Percentiles rank a stretch among this genome's conserved stretches.
These are phyloP conservation scores for Solanum boliviense DNA, from an alignment of 257 asterid genomes.

Conservation along the genomic window DNA sequence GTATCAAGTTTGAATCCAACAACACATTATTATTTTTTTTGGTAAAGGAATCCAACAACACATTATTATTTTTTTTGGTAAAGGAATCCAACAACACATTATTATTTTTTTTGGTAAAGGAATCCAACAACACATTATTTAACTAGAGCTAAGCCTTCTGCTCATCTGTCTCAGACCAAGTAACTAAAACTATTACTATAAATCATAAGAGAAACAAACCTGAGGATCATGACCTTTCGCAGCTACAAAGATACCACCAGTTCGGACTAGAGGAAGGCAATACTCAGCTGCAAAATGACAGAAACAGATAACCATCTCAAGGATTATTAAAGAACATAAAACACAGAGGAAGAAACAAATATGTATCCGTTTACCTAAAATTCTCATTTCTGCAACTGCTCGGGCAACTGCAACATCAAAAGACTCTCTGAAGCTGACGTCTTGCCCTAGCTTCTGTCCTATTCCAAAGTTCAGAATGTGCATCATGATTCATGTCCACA, in stretches of 20 bases:
- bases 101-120: no score
- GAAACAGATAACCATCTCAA: constrained; percentile 4
- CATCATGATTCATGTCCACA: constrained; percentile 1
- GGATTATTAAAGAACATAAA: background rate
- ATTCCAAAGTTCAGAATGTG: constrained; percentile 14
- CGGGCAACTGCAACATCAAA: constrained; percentile 87
- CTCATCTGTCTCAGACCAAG: background rate
- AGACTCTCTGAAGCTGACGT: constrained; percentile 54
- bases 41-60: background rate
- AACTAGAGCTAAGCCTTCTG: background rate
- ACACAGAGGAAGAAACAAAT: background rate
- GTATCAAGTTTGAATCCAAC: background rate
- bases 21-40: no score
- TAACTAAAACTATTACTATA: background rate
- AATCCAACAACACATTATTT: background rate
- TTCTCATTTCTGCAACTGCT: constrained; percentile 97
- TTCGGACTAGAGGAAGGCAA: constrained; percentile 86
- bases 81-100: background rate
- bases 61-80: background rate
- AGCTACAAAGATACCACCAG: constrained; percentile 86
- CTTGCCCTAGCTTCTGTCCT: constrained; percentile 66
- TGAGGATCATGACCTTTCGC: constrained; percentile 94
- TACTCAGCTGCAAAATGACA: constrained; percentile 61
- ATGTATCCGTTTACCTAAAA: constrained; percentile 38
- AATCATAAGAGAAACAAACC: constrained; percentile 18